Evolutionary conservation across 768 basidiomycete species (phyloP), one percentile per base, ranked within the genome.

Genomic region (Peribolospora baueri): DNA sequence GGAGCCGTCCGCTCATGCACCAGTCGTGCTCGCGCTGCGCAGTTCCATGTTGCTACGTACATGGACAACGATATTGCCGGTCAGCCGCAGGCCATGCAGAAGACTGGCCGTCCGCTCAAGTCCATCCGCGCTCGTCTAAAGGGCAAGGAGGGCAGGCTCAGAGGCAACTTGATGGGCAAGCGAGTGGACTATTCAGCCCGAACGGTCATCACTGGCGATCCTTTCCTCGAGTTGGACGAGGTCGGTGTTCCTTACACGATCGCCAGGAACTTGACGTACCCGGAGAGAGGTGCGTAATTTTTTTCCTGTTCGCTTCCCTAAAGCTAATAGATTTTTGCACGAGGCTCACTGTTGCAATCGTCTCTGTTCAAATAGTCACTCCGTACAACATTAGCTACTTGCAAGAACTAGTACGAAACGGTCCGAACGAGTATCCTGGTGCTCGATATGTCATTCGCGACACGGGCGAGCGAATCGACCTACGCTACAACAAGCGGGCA

Each of bases 41-140:
- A 93, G 86, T 98, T 90, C 66, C 93, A 98, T 65, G 88, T 95
- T 57, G 93, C 93, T 3, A 97, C 93, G 0, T 98, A 97, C 66
- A 98, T 98, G 91, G 93, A 98, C 65, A 98, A 98, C 65, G 90
- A 97, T 65, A 90, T 97, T 56, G 88, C 93, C 42, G 93, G 93
- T 48, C 85, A 95, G 42, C 93, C 93, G 1, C 91, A 95, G 64
- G 88, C 93, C 2, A 70, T 91, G 61, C 93, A 97, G 64, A 97
- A 97, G 68, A 90, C 86, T 46, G 93, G 93, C 40, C 78, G 93
- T 56, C 90, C 93, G 38, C 83, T 98, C 57, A 98, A 98, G 68
- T 90, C 93, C 42, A 95, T 98, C 63, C 86, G 93, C 56, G 88
- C 91, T 5, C 81, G 93, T 48, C 75, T 98, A 54, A 98, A 98